Percentiles rank a stretch among this genome's conserved stretches.
Conservation (phyloP, 192 early-diverging fungal genomes). For the Coemansia umbellata region DNA sequence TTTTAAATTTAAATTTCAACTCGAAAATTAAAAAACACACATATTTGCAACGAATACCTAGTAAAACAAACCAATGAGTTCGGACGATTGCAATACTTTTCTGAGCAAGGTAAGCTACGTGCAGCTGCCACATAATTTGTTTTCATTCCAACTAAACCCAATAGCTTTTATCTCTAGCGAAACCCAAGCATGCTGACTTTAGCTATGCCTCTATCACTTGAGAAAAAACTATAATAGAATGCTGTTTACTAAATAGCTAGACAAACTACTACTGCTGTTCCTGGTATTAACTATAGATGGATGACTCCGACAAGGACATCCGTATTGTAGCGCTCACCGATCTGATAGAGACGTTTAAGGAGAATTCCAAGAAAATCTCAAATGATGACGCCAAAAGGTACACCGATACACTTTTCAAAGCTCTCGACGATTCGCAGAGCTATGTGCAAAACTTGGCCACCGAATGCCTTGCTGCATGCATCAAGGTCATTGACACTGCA, state of each 20-base stretch:
- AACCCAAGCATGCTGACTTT: too few relatives aligned
- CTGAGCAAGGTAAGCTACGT: constrained; percentile 23
- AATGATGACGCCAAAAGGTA: constrained; percentile 26
- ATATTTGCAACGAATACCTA: neutral
- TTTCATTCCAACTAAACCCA: too few relatives aligned
- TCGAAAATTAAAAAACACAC: neutral
- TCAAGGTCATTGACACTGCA: constrained; percentile 18
- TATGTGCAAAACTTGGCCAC: constrained; percentile 44
- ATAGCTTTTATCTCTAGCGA: too few relatives aligned
- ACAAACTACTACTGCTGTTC: neutral
- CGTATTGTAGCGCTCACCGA: constrained; percentile 41
- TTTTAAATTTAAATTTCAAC: too few relatives aligned
- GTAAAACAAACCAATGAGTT: neutral
- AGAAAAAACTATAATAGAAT: too few relatives aligned
- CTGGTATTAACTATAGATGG: constrained; percentile 13
- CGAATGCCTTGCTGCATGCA: constrained; percentile 35
- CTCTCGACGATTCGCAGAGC: constrained; percentile 36
- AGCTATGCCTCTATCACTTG: too few relatives aligned
- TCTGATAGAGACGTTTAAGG: constrained; percentile 17
- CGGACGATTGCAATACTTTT: constrained; percentile 8
- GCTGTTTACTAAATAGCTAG: too few relatives aligned
- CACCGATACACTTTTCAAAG: constrained; percentile 13
- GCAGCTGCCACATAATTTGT: too few relatives aligned
- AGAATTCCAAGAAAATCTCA: neutral
- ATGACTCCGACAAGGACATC: constrained; percentile 36